Evolutionary conservation across 257 asterid genomes (phyloP), one percentile per base, ranked within the genome.

Genomic region (Parsonsia alboflavescens): DNA sequence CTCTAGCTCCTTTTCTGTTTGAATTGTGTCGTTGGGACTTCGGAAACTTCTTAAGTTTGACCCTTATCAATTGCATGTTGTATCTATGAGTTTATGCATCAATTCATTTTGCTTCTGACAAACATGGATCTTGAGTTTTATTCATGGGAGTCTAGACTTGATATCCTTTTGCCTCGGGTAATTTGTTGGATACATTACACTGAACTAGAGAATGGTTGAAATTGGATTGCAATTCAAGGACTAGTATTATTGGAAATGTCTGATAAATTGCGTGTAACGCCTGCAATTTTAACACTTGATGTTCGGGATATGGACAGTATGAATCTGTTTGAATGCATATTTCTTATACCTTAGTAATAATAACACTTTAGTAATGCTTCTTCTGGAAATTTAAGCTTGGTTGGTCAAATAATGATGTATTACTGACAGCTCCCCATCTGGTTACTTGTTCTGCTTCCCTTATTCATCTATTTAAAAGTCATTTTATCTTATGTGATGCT

Each of bases 321-420:
- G 44, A 63, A 8, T 33, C 68, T 63, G 46, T 6, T 28, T 62
- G 68, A 44, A 41, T 49, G 61, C 30, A 50, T 50, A 52, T 8
- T 30, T 11, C 17, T 50, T 45, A 22, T 28, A 36, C 59, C n/a
- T 56, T 70, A 71, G 68, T 61, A 30, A 58, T 68, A 3, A 28
- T 13, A 54, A 36, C 57, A 50, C 39, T 66, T 63, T 73, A 49
- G 72, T 50, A 28, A 65, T 65, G n/a, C 24, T 28, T 75, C 17
- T 63, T 54, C n/a, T 22, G 26, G 42, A 10, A 36, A 64, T 24
- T n/a, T 1, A 66, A 28, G 64, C 22, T 21, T 63, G 45, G 24
- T 16, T 0, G 52, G 59, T 73, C 42, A 41, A 63, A 46, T 24
- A 15, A 8, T n/a, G 42, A 39, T 61, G 12, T 22, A 50, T 53